A percentile compares a stretch with the other conserved stretches of the same genome.
Conservation (phyloP, 306 rosid genomes). For the Prunus dulcis region DNA sequence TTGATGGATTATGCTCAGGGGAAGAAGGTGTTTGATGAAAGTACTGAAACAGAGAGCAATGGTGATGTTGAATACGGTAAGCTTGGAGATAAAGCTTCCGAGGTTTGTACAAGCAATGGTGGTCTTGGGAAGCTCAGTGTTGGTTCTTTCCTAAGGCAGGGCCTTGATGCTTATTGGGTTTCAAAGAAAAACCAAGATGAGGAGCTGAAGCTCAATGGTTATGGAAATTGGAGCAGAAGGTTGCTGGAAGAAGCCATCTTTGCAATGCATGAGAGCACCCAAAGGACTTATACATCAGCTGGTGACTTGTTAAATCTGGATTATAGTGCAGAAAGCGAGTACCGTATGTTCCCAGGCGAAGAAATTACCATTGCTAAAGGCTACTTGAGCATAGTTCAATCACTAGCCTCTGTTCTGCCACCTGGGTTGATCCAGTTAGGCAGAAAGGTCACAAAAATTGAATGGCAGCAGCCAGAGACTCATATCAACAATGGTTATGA, state of each 20-base stretch:
- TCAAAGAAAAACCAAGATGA: constrained; percentile 37
- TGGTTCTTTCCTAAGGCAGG: constrained; percentile 63
- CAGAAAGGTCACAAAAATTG: constrained; percentile 57
- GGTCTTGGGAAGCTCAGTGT: constrained; percentile 45
- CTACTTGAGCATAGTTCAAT: constrained; percentile 62
- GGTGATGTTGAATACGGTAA: constrained; percentile 17
- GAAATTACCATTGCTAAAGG: constrained; percentile 93
- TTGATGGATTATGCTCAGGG: constrained; percentile 75
- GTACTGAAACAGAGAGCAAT: constrained; percentile 22
- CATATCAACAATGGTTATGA: constrained; percentile 28
- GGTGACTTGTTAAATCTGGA: constrained; percentile 66
- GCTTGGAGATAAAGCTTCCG: constrained; percentile 39
- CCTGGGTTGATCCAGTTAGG: constrained; percentile 68
- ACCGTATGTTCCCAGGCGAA: constrained; percentile 79
- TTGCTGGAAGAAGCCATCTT: constrained; percentile 68
- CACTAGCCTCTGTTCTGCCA: constrained; percentile 73
- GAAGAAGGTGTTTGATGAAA: constrained; percentile 27
- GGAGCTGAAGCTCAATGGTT: constrained; percentile 31
- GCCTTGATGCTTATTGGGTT: constrained; percentile 56
- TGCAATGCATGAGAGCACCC: constrained; percentile 68
- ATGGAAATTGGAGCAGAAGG: constrained; percentile 58
- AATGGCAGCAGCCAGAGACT: constrained; percentile 49
- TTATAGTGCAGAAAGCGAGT: constrained; percentile 78
- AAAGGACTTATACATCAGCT: constrained; percentile 89
- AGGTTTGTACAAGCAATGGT: constrained; percentile 17